These are phyloP conservation scores for Capronia americana DNA, from an alignment of 2,329 filamentous ascomycete genomes.

Conservation along the genomic window DNA sequence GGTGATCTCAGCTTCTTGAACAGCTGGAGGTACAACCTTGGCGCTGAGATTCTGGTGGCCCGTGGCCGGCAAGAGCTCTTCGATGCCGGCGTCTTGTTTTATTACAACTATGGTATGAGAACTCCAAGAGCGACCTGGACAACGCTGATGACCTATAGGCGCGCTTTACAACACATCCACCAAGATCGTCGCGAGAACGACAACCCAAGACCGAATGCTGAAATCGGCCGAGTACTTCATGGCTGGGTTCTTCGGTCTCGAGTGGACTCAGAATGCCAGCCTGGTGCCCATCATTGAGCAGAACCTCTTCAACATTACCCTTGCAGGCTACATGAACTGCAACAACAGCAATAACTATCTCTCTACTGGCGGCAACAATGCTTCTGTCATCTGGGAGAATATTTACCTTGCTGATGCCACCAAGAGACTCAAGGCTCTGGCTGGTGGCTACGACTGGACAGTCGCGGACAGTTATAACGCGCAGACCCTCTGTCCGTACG, in stretches of 20 bases:
- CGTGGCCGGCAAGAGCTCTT: slow-evolving; percentile 76
- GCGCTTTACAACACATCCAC: slow-evolving; percentile 72
- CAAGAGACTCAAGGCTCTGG: slow-evolving; percentile 62
- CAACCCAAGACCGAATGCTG: slow-evolving; percentile 78
- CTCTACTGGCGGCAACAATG: slow-evolving; percentile 60
- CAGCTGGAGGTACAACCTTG: slow-evolving; percentile 72
- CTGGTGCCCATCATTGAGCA: slow-evolving; percentile 75
- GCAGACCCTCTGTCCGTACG: slow-evolving; percentile 77
- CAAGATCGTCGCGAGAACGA: slow-evolving; percentile 77
- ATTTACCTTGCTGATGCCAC: slow-evolving; percentile 72
- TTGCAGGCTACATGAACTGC: slow-evolving; percentile 66
- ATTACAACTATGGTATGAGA: slow-evolving; percentile 69
- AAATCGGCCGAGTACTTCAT: slow-evolving; percentile 79
- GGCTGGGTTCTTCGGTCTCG: slow-evolving; percentile 77
- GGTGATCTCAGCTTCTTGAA: slow-evolving; percentile 71
- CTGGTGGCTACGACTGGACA: slow-evolving; percentile 68
- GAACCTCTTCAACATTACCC: slow-evolving; percentile 70
- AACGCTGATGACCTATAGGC: slow-evolving; percentile 8
- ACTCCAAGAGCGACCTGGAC: background rate
- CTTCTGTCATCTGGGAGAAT: slow-evolving; percentile 64
- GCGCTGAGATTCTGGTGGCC: slow-evolving; percentile 73
- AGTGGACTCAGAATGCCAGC: slow-evolving; percentile 74
- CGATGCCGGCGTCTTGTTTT: slow-evolving; percentile 72
- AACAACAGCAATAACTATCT: slow-evolving; percentile 61
- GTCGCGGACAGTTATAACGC: slow-evolving; percentile 68